phyloP scores from a whole-genome alignment of 2,329 filamentous ascomycete species.

The Colletotrichum sp. region DNA sequence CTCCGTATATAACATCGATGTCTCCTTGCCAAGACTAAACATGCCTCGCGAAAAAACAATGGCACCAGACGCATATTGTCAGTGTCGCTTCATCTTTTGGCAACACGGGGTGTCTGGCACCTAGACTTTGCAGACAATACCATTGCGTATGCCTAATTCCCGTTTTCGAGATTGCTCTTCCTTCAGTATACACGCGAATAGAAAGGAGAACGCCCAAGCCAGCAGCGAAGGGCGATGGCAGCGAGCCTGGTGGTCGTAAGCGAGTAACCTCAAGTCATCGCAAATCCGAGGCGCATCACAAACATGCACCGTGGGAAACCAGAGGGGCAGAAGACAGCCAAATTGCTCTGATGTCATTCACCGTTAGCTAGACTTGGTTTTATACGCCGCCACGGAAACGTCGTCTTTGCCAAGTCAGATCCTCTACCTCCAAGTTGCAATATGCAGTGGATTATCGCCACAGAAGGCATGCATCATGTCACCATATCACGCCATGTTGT shows the following conservation, averaged over 20 bases:
- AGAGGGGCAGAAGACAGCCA: not conserved
- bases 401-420: not conserved
- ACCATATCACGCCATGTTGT: not conserved
- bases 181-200: not conserved
- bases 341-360: not conserved
- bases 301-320: not conserved
- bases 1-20: not conserved
- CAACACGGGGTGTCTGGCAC: not conserved
- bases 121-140: not conserved
- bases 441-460: not conserved
- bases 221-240: not conserved
- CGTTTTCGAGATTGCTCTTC: not conserved
- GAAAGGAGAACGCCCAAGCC: not conserved
- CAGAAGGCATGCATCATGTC: not conserved
- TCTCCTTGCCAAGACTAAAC: fast-evolving
- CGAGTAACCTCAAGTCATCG: not conserved
- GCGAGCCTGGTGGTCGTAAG: not conserved
- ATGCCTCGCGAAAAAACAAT: not conserved
- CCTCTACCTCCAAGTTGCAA: not conserved
- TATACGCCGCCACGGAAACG: not conserved
- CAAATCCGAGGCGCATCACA: not conserved
- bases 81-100: not conserved
- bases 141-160: not conserved
- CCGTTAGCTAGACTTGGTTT: not conserved
- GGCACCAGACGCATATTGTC: too few species aligned